phyloP scores from a whole-genome alignment of 805 yeast genomes.

The Saturnispora sanitii region DNA sequence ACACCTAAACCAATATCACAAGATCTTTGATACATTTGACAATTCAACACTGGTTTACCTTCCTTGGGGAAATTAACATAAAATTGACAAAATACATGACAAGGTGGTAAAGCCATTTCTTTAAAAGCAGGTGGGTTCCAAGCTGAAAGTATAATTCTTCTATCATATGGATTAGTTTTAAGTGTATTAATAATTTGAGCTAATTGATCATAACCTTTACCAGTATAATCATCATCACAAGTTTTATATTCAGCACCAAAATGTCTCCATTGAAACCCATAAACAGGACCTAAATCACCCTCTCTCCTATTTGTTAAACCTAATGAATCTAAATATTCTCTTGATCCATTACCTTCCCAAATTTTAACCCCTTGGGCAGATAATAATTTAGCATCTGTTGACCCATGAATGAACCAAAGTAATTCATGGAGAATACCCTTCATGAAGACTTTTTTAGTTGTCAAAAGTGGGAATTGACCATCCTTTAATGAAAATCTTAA shows the following conservation, averaged over 20 bases:
- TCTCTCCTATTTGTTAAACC: slow-evolving; percentile 76
- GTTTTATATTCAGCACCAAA: slow-evolving; percentile 89
- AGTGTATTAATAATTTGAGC: slow-evolving; percentile 68
- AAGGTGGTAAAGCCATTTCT: slow-evolving; percentile 96
- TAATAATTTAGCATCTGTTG: slow-evolving; percentile 76
- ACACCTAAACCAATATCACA: slow-evolving; percentile 99
- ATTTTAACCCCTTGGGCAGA: slow-evolving; percentile 84
- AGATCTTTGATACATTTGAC: slow-evolving; percentile 91
- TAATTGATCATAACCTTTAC: slow-evolving; percentile 86
- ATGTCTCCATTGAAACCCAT: slow-evolving; percentile 99
- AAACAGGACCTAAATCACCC: slow-evolving; percentile 97
- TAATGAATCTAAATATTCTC: slow-evolving; percentile 76
- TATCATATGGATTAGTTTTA: slow-evolving; percentile 84
- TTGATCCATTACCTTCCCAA: slow-evolving; percentile 98
- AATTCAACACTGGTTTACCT: slow-evolving; percentile 57
- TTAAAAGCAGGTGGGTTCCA: slow-evolving; percentile 97
- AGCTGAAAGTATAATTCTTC: slow-evolving; percentile 90
- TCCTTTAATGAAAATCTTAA: slow-evolving; percentile 67
- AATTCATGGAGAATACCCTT: slow-evolving; percentile 84
- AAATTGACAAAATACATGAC: slow-evolving; percentile 94
- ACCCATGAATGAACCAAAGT: slow-evolving; percentile 86
- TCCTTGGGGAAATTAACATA: slow-evolving; percentile 73
- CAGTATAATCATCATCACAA: slow-evolving; percentile 79
- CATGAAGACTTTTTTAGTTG: slow-evolving; percentile 87
- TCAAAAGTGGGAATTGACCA: slow-evolving; percentile 74